Conservation (phyloP, 1,284 basidiomycete species). For the Apiotrichum veenhuisii region DNA sequence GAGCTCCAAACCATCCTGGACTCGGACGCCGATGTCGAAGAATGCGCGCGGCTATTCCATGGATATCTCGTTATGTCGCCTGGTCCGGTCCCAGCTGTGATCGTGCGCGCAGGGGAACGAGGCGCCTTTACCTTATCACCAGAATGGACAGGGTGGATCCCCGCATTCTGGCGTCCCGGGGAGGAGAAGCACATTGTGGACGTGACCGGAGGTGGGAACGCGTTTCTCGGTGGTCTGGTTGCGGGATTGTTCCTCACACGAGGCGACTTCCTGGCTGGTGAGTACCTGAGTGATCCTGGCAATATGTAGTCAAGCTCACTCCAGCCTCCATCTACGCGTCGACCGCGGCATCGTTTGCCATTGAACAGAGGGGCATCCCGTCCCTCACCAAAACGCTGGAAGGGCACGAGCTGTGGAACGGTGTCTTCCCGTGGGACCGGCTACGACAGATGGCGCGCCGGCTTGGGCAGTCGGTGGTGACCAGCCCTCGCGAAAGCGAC, state of each 20-base stretch:
- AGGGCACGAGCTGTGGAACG: slow-evolving; percentile 62
- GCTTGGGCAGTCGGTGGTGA: slow-evolving; percentile 9
- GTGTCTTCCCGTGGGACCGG: slow-evolving; percentile 49
- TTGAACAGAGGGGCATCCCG: slow-evolving; percentile 78
- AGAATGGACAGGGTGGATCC: slow-evolving; percentile 59
- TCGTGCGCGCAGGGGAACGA: slow-evolving; percentile 71
- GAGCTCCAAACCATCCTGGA: slow-evolving; percentile 50
- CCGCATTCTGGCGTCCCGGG: slow-evolving; percentile 64
- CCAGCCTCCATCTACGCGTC: slow-evolving; percentile 67
- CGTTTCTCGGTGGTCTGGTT: slow-evolving; percentile 75
- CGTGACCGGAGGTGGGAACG: slow-evolving; percentile 85
- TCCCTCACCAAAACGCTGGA: slow-evolving; percentile 27
- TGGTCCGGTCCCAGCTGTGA: slow-evolving; percentile 50
- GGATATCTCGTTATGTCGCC: slow-evolving; percentile 41
- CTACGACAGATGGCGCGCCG: slow-evolving; percentile 20
- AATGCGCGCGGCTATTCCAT: slow-evolving; percentile 10
- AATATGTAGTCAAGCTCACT: not conserved
- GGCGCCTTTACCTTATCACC: slow-evolving; percentile 62
- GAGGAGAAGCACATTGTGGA: slow-evolving; percentile 57
- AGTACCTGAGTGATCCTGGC: slow-evolving; percentile 20
- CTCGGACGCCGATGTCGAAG: slow-evolving; percentile 31
- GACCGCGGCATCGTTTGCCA: slow-evolving; percentile 73
- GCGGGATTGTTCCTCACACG: slow-evolving; percentile 63
- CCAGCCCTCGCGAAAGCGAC: not conserved
- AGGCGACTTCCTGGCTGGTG: slow-evolving; percentile 65